Conservation (phyloP, 2,329 filamentous ascomycete genomes). For the Botryotinia narcissicola region DNA sequence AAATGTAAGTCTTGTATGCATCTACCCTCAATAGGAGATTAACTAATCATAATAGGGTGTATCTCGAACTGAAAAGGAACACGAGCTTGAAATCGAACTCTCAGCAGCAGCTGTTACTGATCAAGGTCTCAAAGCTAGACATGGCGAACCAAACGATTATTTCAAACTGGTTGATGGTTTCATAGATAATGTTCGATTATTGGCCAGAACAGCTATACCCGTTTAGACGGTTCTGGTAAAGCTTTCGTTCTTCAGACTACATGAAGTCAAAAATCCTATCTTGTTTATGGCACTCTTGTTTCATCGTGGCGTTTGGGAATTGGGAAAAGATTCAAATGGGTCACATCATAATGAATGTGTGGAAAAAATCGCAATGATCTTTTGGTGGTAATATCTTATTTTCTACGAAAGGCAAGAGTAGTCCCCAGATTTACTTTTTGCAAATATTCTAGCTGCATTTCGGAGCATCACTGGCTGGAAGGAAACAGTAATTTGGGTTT, state of each 20-base stretch:
- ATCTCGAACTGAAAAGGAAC: conserved; percentile 56
- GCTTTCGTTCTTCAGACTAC: not conserved
- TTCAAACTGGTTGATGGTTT: conserved; percentile 69
- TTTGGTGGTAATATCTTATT: not conserved
- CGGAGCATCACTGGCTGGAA: not conserved
- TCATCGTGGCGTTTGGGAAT: not conserved
- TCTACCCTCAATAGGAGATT: not conserved
- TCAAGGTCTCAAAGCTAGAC: conserved; percentile 58
- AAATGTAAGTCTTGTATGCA: conserved; percentile 35
- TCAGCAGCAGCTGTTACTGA: conserved; percentile 61
- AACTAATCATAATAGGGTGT: conserved; percentile 26
- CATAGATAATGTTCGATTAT: conserved; percentile 58
- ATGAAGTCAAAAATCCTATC: not conserved
- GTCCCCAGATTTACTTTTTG: not conserved
- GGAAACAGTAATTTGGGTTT: not conserved
- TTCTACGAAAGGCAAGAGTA: too few relatives aligned
- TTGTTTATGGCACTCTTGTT: not conserved
- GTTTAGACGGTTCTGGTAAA: not conserved
- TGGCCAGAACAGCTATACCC: conserved; percentile 25
- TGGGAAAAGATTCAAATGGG: not conserved
- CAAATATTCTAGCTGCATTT: not conserved
- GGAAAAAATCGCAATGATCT: not conserved
- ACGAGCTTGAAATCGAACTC: conserved; percentile 80
- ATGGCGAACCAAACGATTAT: conserved; percentile 55
- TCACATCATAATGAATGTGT: not conserved